phyloP scores from a whole-genome alignment of 257 asterid species.

The Penstemon eatonii region DNA sequence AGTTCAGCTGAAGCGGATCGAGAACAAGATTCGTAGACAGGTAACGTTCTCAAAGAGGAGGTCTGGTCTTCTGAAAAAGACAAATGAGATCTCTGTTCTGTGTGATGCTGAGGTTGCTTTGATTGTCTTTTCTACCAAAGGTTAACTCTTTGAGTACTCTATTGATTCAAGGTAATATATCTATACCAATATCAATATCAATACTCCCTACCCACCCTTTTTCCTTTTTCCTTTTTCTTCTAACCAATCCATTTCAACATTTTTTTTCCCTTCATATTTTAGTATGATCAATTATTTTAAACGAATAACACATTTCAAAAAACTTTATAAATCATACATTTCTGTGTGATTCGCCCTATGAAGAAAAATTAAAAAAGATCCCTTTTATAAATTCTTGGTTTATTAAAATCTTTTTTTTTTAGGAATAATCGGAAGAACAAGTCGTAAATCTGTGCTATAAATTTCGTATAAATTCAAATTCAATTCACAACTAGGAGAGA shows the following conservation, averaged over 20 bases:
- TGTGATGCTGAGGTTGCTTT: slow-evolving; percentile 81
- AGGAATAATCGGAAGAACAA: neutral
- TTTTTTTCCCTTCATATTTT: too few species aligned
- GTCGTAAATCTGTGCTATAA: slow-evolving; percentile 15
- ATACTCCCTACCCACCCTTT: too few species aligned
- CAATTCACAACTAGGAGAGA: slow-evolving; percentile 31
- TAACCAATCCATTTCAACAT: too few species aligned
- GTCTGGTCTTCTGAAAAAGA: slow-evolving; percentile 66
- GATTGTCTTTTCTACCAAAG: slow-evolving; percentile 67
- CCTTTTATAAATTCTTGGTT: too few species aligned
- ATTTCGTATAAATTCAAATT: slow-evolving; percentile 30
- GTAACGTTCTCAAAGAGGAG: slow-evolving; percentile 79
- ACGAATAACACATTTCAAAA: slow-evolving; percentile 18
- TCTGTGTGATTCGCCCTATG: neutral
- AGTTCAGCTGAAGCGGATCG: slow-evolving; percentile 72
- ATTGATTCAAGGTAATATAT: slow-evolving; percentile 61
- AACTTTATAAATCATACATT: neutral
- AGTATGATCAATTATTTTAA: too few species aligned
- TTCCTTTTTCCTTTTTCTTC: too few species aligned
- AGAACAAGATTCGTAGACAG: slow-evolving; percentile 76
- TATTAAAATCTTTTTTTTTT: too few species aligned
- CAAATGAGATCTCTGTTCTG: slow-evolving; percentile 77
- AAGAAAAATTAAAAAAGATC: too few species aligned
- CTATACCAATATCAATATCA: too few species aligned
- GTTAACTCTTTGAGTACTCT: slow-evolving; percentile 66